Evolutionary conservation across 78 protist species (phyloP), one percentile per base, ranked within the genome.

Genomic region (Cavenderia fasciculata): DNA sequence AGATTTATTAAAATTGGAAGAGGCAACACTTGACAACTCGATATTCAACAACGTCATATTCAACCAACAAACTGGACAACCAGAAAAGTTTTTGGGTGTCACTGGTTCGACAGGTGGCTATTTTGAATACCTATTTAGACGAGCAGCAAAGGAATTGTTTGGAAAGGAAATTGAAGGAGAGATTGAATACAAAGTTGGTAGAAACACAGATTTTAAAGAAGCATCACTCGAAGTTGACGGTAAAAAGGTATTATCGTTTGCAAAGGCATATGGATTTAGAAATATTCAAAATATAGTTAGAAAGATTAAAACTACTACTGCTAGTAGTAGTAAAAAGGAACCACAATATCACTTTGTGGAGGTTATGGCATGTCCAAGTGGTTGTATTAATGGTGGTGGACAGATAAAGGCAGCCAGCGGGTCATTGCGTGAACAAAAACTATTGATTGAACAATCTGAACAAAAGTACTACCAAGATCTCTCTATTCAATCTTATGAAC

Each of bases 261-360:
- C 95, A 0, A 40, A 18, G 1, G 97, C 97, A 4, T 93, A 96
- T 74, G 98, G 99, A 16, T 96, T 97, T 73, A 74, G 97, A 31
- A 97, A 96, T 85, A 98, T 98, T 59, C 99, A 96, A 75, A 98
- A 95, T 88, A 2, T 98, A 11, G 96, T 98, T 11, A 89, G 95
- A 27, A 78, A 85, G 44, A 29, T 96, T 33, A 96, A 95, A 69
- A 70, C 23, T 18, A 29, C 38, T 7, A 74, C 21, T 8, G n/a
- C n/a, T n/a, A n/a, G n/a, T n/a, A 10, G 61, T 0, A 34, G 12
- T 19, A 38, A 49, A 6, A 62, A 68, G 44, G 46, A 34, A 12
- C 7, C 52, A 0, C 7, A 10, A 21, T 90, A 72, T 27, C 57
- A 90, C 51, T 90, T 90, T 71, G 77, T 90, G 14, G 94, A 90